Base-by-base conservation (phyloP, 1,284 basidiomycete genomes). In the Tremellales sp. region DNA sequence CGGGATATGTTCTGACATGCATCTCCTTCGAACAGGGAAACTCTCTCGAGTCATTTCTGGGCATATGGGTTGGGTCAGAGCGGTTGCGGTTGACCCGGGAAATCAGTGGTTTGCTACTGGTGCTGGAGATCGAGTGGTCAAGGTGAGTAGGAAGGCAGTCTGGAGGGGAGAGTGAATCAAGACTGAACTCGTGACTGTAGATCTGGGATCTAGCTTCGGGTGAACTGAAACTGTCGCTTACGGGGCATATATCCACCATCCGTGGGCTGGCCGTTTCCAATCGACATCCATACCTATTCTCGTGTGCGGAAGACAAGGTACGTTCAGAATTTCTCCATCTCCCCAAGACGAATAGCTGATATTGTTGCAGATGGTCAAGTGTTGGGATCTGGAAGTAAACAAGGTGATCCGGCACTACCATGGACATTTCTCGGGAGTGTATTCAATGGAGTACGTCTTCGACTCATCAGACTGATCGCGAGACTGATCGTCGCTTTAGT, bases 91-190 rank as follows among this genome's bases (percentile, higher is more conserved):
- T 35, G 94, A 98, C 70, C 94, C 94, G 14, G 91, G 90, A 24
- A 99, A 98, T 76, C 79, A 94, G 70, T 99, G 94, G 94, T 98
- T 99, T 57, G 94, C 89, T 0, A 94, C 92, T 0, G 94, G 94
- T 49, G 94, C 94, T 0, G 95, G 95, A 6, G 94, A 98, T 72
- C 82, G 94, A 27, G 92, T 98, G 39, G 89, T 99, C 72, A 98
- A 99, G 68, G 73, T 73, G 43, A 41, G 64, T 54, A 6, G n/a
- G 22, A 19, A 18, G 25, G 25, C 24, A 28, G 24, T n/a, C 6
- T 35, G 8, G n/a, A n/a, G n/a, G n/a, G n/a, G n/a, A n/a, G n/a
- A n/a, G n/a, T n/a, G n/a, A n/a, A n/a, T 16, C n/a, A 36, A 8
- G 13, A 43, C 25, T 33, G 32, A 29, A 2, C n/a, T 16, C 29